phyloP scores from a whole-genome alignment of 495 filamentous ascomycete species.

The Hypomontagnella submonticulosa region DNA sequence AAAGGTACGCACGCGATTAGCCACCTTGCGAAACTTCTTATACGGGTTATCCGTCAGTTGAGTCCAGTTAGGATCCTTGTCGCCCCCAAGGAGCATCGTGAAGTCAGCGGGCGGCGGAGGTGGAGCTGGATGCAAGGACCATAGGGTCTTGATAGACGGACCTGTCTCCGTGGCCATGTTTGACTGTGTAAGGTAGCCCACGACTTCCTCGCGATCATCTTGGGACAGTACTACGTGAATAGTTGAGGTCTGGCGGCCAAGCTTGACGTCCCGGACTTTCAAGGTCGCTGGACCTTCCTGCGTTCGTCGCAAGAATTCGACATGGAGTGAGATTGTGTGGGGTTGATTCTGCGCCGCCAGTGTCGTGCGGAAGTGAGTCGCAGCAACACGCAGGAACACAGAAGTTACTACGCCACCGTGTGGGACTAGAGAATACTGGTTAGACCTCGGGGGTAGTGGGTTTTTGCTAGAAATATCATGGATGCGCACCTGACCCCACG shows the following conservation, averaged over 20 bases:
- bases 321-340: slow-evolving; percentile 71
- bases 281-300: slow-evolving; percentile 67
- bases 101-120: slow-evolving; percentile 56
- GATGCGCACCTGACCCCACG: slow-evolving; percentile 70
- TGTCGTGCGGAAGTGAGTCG: slow-evolving; percentile 71
- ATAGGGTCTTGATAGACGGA: slow-evolving; percentile 63
- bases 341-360: slow-evolving; percentile 70
- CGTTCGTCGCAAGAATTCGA: slow-evolving; percentile 78
- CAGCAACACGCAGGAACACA: slow-evolving; percentile 67
- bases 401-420: slow-evolving; percentile 81
- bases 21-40: slow-evolving; percentile 68
- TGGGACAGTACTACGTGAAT: slow-evolving; percentile 70
- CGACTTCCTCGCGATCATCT: slow-evolving; percentile 66
- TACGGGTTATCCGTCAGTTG: slow-evolving; percentile 57
- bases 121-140: slow-evolving; percentile 56
- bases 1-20: slow-evolving; percentile 63
- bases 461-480: background rate
- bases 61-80: slow-evolving; percentile 59
- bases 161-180: slow-evolving; percentile 70
- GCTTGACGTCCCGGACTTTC: slow-evolving; percentile 73
- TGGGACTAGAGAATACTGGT: slow-evolving; percentile 64
- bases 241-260: slow-evolving; percentile 75
- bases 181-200: slow-evolving; percentile 73
- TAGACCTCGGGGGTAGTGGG: background rate
- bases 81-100: slow-evolving; percentile 47